Evolutionary conservation across 1,139 yeast genomes (phyloP), one percentile per base, ranked within the genome.

Genomic region (Yamadazyma atlantica): DNA sequence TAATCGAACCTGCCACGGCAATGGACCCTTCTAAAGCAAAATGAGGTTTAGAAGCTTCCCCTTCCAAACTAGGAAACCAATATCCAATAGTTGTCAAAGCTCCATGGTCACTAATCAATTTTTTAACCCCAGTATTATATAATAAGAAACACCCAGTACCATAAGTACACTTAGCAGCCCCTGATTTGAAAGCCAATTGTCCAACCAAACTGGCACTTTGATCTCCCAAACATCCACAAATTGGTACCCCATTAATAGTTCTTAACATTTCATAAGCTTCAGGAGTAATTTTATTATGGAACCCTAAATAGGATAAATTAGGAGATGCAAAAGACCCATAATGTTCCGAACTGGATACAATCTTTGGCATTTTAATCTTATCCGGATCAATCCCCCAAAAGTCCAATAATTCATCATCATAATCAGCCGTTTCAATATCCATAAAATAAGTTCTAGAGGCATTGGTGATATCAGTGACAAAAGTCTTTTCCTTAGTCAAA

Each of bases 121-220:
- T 78, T 33, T 69, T 60, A 23, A 70, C 62, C 39, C 97, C 97
- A 3, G 96, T 87, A 64, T 90, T 90, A 72, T 85, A 88, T 48
- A 90, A 72, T 47, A 90, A 64, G 74, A 90, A 90, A 60, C 96
- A 88, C 47, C 97, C 97, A 2, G 97, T 90, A 49, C 97, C 97
- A 57, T 89, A 90, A n/a, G 97, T 90, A 71, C 95, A 87, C 64
- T 90, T 90, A 29, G 96, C 96, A 37, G 85, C 80, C 40, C 97
- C 97, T 23, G 80, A 75, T 48, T 76, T 73, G 54, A 87, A 79
- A 1, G 96, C 96, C 61, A 87, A 65, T 63, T 90, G 97, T 24
- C 97, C 97, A 36, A 89, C 96, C 45, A 90, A 66, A 4, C 97
- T 94, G 3, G 97, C 90, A 42, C 92, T 80, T 67, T 90, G 97